Conservation (phyloP, 2,329 filamentous ascomycete genomes). For the Diaporthe sp. region DNA sequence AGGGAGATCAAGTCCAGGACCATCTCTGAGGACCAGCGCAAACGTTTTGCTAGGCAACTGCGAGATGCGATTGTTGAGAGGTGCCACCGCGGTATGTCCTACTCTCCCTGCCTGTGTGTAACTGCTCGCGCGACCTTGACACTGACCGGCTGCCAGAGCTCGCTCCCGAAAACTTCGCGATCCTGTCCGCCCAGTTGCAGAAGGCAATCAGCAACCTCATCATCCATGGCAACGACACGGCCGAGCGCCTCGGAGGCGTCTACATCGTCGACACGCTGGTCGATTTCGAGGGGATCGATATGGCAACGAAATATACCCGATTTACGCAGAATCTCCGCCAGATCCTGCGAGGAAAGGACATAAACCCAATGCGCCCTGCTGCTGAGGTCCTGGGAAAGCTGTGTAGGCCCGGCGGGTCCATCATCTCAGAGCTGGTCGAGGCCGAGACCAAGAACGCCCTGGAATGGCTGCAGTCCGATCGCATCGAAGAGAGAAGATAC, state of each 20-base stretch:
- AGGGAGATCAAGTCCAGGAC: conserved; percentile 68
- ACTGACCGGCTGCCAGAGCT: conserved; percentile 70
- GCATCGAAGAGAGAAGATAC: conserved; percentile 93
- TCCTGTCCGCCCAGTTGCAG: conserved; percentile 70
- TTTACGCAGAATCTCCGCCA: conserved; percentile 93
- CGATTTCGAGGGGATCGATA: conserved; percentile 96
- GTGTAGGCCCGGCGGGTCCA: conserved; percentile 90
- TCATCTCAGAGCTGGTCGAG: conserved; percentile 96
- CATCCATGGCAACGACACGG: conserved; percentile 86
- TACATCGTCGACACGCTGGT: conserved; percentile 93
- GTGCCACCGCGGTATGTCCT: conserved; percentile 66
- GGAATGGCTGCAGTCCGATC: conserved; percentile 96
- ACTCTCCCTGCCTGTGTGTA: conserved; percentile 25
- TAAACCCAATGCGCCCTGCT: conserved; percentile 89
- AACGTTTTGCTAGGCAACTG: conserved; percentile 67
- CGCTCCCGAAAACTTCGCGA: conserved; percentile 80
- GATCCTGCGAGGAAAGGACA: conserved; percentile 91
- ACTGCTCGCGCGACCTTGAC: conserved; percentile 6
- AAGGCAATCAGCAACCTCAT: conserved; percentile 76
- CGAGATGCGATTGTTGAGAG: conserved; percentile 66
- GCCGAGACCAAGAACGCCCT: conserved; percentile 96
- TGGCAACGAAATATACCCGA: conserved; percentile 91
- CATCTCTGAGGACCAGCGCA: conserved; percentile 64
- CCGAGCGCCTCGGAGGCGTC: conserved; percentile 91
- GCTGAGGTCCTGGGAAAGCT: conserved; percentile 91